These are phyloP conservation scores for Liriodendron chinense DNA, from an alignment of 164 flowering plant species.

Conservation along the genomic window DNA sequence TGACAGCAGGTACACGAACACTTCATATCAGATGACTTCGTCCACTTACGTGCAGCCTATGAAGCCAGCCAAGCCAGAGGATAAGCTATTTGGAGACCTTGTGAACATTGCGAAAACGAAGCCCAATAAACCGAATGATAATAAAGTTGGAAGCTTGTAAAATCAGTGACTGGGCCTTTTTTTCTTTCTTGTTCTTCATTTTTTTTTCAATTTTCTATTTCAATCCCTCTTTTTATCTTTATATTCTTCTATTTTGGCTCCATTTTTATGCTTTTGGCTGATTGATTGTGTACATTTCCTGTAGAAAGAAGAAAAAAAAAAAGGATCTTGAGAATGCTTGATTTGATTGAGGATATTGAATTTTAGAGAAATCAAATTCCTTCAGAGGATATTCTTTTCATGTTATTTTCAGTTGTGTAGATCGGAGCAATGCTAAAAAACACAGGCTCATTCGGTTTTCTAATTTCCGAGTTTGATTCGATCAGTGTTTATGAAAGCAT, in stretches of 20 bases:
- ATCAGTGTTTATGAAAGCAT: neutral
- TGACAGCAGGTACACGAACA: constrained; percentile 36
- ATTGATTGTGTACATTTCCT: constrained; percentile 25
- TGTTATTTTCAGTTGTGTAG: neutral
- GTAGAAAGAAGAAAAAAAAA: constrained; percentile 16
- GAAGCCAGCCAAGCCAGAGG: constrained; percentile 77
- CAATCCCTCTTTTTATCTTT: constrained; percentile 9
- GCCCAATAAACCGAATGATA: constrained; percentile 42
- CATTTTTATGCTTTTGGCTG: constrained; percentile 5
- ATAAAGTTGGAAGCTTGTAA: constrained; percentile 64
- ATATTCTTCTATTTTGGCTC: constrained; percentile 8
- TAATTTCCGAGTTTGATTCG: neutral
- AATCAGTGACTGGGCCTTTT: constrained; percentile 6
- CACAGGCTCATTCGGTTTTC: neutral
- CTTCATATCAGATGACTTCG: constrained; percentile 35
- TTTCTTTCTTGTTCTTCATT: constrained; percentile 15
- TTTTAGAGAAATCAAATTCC: neutral
- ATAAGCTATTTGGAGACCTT: constrained; percentile 93
- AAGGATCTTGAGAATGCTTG: neutral
- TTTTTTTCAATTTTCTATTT: constrained; percentile 8
- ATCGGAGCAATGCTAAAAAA: neutral
- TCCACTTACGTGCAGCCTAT: constrained; percentile 47
- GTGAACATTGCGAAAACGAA: constrained; percentile 78
- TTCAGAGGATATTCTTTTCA: neutral
- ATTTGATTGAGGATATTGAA: constrained; percentile 2